Evolutionary conservation across 2,329 filamentous ascomycete species (phyloP).

Genomic region (Tolypocladium pustulatum): DNA sequence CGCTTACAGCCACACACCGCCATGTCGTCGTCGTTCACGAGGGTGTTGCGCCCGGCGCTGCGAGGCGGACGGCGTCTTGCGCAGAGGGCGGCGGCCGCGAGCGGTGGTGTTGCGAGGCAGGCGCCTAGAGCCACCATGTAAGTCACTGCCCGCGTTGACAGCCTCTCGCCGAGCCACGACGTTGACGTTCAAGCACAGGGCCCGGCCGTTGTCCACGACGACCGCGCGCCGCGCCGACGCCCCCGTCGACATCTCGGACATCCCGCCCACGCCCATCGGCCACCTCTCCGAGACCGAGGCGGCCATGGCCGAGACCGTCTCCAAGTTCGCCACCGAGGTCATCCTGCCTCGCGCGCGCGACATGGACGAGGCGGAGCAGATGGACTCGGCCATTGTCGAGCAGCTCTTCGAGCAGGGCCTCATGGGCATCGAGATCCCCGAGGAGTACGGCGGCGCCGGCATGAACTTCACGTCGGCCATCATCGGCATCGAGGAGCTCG

Average conservation of each 20-base stretch:
- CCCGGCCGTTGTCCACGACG: conserved; percentile 52
- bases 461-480: conserved; percentile 99
- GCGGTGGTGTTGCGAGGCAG: conserved; percentile 11
- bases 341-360: conserved; percentile 86
- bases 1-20: neutral
- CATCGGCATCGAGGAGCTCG: conserved; percentile 93
- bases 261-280: conserved; percentile 85
- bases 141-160: conserved; percentile 6
- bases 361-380: conserved; percentile 93
- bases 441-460: conserved; percentile 90
- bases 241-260: conserved; percentile 54
- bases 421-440: conserved; percentile 95
- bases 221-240: conserved; percentile 33
- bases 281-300: conserved; percentile 84
- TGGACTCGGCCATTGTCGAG: conserved; percentile 83
- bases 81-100: conserved; percentile 13
- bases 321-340: conserved; percentile 81
- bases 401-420: conserved; percentile 94
- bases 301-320: conserved; percentile 81
- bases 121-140: conserved; percentile 15
- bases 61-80: conserved; percentile 29
- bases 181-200: neutral
- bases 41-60: conserved; percentile 40
- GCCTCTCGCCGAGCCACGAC: too few species aligned
- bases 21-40: conserved; percentile 36